A percentile compares a stretch with the other conserved stretches of the same genome.
These are phyloP conservation scores for Curvularia spicifera DNA, from an alignment of 2,329 filamentous ascomycete genomes.

Conservation along the genomic window DNA sequence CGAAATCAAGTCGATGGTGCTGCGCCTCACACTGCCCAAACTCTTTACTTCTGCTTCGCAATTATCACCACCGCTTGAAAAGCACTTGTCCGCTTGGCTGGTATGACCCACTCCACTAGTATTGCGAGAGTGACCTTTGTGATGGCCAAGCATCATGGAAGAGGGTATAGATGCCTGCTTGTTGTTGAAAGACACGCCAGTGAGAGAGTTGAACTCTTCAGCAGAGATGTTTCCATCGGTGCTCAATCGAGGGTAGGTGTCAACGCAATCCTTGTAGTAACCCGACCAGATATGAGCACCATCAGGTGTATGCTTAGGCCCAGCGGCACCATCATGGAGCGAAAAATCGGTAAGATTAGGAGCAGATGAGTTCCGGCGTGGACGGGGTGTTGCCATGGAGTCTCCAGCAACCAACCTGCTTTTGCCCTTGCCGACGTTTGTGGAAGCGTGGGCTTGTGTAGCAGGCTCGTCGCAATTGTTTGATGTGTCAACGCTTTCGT, in stretches of 20 bases:
- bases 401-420: conserved; percentile 25
- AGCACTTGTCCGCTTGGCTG: conserved; percentile 29
- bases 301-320: conserved; percentile 22
- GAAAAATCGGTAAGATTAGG: conserved; percentile 25
- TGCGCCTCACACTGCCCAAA: conserved; percentile 46
- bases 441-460: neutral
- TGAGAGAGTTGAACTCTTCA: conserved; percentile 24
- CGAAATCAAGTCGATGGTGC: conserved; percentile 51
- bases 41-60: conserved; percentile 32
- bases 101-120: conserved; percentile 30
- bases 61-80: conserved; percentile 22
- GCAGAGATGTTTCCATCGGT: conserved; percentile 21
- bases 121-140: conserved; percentile 28
- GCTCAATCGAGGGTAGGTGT: conserved; percentile 36
- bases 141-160: conserved; percentile 21
- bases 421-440: conserved; percentile 15
- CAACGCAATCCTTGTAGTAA: conserved; percentile 46
- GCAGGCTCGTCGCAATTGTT: neutral
- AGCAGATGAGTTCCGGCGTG: conserved; percentile 31
- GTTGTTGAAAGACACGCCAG: conserved; percentile 31
- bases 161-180: conserved; percentile 23
- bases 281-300: conserved; percentile 43
- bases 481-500: conserved; percentile 1
- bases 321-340: conserved; percentile 20
- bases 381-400: conserved; percentile 36